A percentile compares a stretch with the other conserved stretches of the same genome.
These are phyloP conservation scores for Ustilago nuda DNA, from an alignment of 1,284 basidiomycete genomes.

Conservation along the genomic window DNA sequence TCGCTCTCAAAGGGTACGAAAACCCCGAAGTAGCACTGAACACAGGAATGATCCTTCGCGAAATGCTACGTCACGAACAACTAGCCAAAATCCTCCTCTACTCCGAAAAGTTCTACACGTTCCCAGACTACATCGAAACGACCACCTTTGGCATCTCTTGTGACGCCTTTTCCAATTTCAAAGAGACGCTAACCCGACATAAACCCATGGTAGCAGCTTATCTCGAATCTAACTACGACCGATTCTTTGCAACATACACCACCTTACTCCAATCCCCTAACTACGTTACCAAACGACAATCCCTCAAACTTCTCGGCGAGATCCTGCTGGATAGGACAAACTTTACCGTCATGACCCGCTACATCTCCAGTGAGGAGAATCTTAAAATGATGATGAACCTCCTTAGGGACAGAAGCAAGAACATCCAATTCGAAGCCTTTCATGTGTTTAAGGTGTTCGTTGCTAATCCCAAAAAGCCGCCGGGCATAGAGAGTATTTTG, in stretches of 20 bases:
- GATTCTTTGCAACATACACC: conserved; percentile 96
- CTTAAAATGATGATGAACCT: conserved; percentile 99
- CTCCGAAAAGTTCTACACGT: conserved; percentile 91
- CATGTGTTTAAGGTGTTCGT: conserved; percentile 99
- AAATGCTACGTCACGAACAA: conserved; percentile 94
- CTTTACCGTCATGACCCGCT: conserved; percentile 98
- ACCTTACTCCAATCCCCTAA: conserved; percentile 90
- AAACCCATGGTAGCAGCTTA: conserved; percentile 97
- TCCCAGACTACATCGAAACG: conserved; percentile 95
- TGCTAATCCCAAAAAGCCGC: conserved; percentile 98
- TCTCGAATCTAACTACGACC: conserved; percentile 93
- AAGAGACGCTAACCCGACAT: conserved; percentile 82
- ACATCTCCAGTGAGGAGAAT: conserved; percentile 85
- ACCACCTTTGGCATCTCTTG: conserved; percentile 98
- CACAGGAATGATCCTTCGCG: conserved; percentile 96
- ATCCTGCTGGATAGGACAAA: conserved; percentile 97
- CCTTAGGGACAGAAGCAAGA: conserved; percentile 94
- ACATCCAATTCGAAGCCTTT: conserved; percentile 99
- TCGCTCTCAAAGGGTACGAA: conserved; percentile 81
- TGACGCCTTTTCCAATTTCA: conserved; percentile 95
- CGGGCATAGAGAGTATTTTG: conserved; percentile 90
- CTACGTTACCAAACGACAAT: conserved; percentile 99
- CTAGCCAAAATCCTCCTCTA: conserved; percentile 90
- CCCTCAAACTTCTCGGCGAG: conserved; percentile 96
- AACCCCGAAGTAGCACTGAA: conserved; percentile 96